Conservation (phyloP, 2,329 filamentous ascomycete species). For the Aspergillus luchuensis region DNA sequence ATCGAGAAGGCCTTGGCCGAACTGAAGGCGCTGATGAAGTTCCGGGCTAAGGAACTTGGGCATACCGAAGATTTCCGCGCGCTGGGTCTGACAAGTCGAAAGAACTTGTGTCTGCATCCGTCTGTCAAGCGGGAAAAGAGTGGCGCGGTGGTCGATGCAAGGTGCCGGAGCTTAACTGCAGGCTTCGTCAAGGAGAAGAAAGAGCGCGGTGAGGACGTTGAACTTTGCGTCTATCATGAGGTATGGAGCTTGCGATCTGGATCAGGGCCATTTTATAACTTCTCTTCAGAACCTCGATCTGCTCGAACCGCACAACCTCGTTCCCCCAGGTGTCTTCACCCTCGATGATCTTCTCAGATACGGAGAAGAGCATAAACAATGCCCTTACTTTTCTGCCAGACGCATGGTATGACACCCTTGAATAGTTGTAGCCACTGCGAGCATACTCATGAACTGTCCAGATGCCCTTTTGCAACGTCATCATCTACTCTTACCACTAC, state of each 20-base stretch:
- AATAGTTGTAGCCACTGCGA: background rate
- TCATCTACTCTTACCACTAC: conserved; percentile 99
- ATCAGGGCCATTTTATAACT: conserved; percentile 23
- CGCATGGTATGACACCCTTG: conserved; percentile 69
- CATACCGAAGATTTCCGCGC: conserved; percentile 90
- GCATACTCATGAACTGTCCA: conserved; percentile 40
- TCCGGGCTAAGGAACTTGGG: conserved; percentile 85
- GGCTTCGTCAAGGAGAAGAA: conserved; percentile 98
- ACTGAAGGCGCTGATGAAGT: conserved; percentile 91
- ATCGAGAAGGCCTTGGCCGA: conserved; percentile 97
- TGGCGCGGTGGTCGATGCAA: conserved; percentile 88
- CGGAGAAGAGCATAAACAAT: conserved; percentile 94
- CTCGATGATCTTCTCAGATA: conserved; percentile 86
- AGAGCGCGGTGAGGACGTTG: conserved; percentile 89
- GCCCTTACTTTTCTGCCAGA: conserved; percentile 92
- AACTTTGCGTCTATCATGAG: conserved; percentile 94
- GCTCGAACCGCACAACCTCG: conserved; percentile 89
- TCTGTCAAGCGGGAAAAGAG: conserved; percentile 97
- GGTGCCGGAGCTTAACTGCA: conserved; percentile 91
- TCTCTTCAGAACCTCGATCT: conserved; percentile 77
- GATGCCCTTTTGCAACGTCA: conserved; percentile 99
- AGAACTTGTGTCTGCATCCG: conserved; percentile 94
- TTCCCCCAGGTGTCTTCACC: conserved; percentile 94
- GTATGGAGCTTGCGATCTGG: conserved; percentile 47
- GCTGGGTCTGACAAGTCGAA: conserved; percentile 89